phyloP scores from a whole-genome alignment of 768 basidiomycete species.

The Leccinum pellstonianum region DNA sequence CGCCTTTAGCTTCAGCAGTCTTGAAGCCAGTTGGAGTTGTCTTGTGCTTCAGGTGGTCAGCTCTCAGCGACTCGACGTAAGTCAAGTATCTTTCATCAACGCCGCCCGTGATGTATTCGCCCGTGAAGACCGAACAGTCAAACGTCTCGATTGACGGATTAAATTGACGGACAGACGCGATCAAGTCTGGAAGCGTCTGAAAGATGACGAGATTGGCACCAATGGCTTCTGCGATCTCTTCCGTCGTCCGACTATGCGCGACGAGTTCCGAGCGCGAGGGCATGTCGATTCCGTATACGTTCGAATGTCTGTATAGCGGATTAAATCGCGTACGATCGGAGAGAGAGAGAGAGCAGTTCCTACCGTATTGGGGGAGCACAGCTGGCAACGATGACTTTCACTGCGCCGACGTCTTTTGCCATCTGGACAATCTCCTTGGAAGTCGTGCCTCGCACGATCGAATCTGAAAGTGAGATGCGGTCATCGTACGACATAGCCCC shows the following conservation, averaged over 20 bases:
- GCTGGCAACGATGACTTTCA: conserved; percentile 92
- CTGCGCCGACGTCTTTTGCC: conserved; percentile 98
- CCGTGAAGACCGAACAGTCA: conserved; percentile 98
- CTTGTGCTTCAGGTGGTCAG: conserved; percentile 77
- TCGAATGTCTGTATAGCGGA: conserved; percentile 58
- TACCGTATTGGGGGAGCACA: conserved; percentile 96
- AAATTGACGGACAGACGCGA: conserved; percentile 80
- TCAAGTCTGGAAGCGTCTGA: conserved; percentile 87
- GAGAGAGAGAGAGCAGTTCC: conserved; percentile 9
- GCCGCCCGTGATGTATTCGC: conserved; percentile 93
- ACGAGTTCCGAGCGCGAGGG: conserved; percentile 93
- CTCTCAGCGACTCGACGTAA: conserved; percentile 71
- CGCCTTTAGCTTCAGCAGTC: conserved; percentile 36
- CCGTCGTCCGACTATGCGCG: conserved; percentile 70
- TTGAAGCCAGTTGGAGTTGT: conserved; percentile 28
- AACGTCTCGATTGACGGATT: conserved; percentile 76
- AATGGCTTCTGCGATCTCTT: conserved; percentile 74
- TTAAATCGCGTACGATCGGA: conserved; percentile 3
- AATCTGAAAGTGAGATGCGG: conserved; percentile 54
- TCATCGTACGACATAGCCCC: not conserved
- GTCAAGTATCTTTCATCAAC: conserved; percentile 81
- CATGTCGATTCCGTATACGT: conserved; percentile 99
- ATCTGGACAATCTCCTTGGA: conserved; percentile 99
- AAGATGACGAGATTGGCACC: conserved; percentile 96
- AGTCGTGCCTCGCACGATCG: conserved; percentile 97